Evolutionary conservation across 331 rosid genomes (phyloP), one percentile per base, ranked within the genome.

Genomic region (Malus hybrid): DNA sequence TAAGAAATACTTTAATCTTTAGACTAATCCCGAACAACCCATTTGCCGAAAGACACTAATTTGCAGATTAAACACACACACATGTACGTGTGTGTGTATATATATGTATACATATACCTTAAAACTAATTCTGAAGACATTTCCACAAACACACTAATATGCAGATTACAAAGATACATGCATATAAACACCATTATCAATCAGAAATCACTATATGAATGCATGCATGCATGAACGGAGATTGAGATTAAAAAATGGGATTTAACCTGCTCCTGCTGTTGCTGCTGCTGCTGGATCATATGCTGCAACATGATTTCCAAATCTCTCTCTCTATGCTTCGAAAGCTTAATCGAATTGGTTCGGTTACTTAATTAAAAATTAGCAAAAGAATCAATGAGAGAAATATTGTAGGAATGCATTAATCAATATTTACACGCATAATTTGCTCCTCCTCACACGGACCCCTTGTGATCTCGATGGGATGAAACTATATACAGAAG

Each of bases 221-320:
- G 28, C 18, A 44, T 73, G 77, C 62, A 74, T 74, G 76, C 69
- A 33, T 33, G 71, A 29, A 62, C 44, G 24, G 9, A 73, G 55
- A 48, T 0, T 32, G 74, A 34, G 16, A 18, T 36, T 14, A 7
- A 46, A 20, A 8, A 31, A 67, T 1, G 29, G 34, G 63, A 77
- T 10, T 86, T 93, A 92, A 85, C 86, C 83, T 90, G 90, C 24
- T 84, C 83, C 34, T 77, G 75, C 73, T 81, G 83, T 57, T 80
- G 83, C 16, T 46, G 78, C 16, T 67, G 73, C 74, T 44, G 82
- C 33, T 73, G 81, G 70, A 83, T 81, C 71, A 85, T 88, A 85
- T 91, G 96, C 65, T 88, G 89, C 93, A 94, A 83, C 98, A 91
- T 93, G 73, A 29, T 79, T 74, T 32, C 67, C 57, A 52, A 70